A percentile compares a stretch with the other conserved stretches of the same genome.
Evolutionary conservation across 2,329 filamentous ascomycete genomes (phyloP).

Genomic region (Penicillium brevicompactum): DNA sequence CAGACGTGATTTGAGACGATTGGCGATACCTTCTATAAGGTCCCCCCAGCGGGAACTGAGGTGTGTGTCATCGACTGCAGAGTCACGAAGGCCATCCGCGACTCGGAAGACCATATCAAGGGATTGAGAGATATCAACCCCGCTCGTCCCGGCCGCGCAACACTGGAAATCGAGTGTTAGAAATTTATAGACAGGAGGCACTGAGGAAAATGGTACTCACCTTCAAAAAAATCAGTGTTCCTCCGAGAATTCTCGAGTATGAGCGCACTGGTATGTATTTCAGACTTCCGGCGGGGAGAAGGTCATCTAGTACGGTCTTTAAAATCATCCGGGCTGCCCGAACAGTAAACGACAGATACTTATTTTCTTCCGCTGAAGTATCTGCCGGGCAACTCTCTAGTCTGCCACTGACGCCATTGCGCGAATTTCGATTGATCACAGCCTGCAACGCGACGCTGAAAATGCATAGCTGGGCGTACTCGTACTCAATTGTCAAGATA

Average conservation of each 20-base stretch:
- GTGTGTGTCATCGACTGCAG: slow-evolving; percentile 10
- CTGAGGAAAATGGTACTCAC: slow-evolving; percentile 20
- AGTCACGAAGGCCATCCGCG: neutral
- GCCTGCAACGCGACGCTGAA: slow-evolving; percentile 86
- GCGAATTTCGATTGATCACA: slow-evolving; percentile 66
- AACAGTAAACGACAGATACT: neutral
- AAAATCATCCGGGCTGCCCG: slow-evolving; percentile 26
- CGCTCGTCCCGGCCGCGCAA: neutral
- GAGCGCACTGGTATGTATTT: slow-evolving; percentile 58
- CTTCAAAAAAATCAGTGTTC: slow-evolving; percentile 59
- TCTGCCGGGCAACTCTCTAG: slow-evolving; percentile 21
- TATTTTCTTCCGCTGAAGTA: neutral
- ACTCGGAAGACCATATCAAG: slow-evolving; percentile 2
- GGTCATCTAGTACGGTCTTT: slow-evolving; percentile 52
- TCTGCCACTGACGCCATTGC: neutral
- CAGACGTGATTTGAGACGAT: neutral
- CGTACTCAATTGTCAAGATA: slow-evolving; percentile 84
- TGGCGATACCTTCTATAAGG: slow-evolving; percentile 5
- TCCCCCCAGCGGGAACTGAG: slow-evolving; percentile 14
- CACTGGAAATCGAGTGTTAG: neutral
- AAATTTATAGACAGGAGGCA: neutral
- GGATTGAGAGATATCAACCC: slow-evolving; percentile 3
- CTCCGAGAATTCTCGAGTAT: slow-evolving; percentile 59
- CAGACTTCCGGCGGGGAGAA: slow-evolving; percentile 53
- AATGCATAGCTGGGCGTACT: slow-evolving; percentile 67